phyloP scores from a whole-genome alignment of 805 yeast genomes.

The Dipodascopsis tothii region DNA sequence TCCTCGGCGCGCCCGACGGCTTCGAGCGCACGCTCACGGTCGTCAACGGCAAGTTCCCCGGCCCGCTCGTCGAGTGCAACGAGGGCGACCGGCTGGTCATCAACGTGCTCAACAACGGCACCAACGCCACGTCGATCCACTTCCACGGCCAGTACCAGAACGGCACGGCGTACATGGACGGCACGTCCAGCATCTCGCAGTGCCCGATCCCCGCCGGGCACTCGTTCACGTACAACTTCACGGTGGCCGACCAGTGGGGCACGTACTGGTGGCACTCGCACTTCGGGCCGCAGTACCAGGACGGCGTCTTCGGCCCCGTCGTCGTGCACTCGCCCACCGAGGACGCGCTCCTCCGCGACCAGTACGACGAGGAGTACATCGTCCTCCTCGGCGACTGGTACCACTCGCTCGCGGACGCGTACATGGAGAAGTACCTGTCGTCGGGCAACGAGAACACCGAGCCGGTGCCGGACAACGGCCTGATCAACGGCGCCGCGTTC shows the following conservation, averaged over 20 bases:
- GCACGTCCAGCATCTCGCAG: constrained; percentile 77
- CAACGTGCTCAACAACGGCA: constrained; percentile 62
- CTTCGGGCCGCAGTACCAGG: constrained; percentile 80
- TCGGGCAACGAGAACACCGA: constrained; percentile 37
- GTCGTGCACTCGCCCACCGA: constrained; percentile 37
- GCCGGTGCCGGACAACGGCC: constrained; percentile 37
- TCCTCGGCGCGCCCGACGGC: constrained; percentile 51
- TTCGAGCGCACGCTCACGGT: constrained; percentile 47
- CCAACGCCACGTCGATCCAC: constrained; percentile 69
- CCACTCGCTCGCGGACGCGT: constrained; percentile 32
- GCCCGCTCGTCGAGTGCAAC: constrained; percentile 69
- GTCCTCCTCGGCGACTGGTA: constrained; percentile 39
- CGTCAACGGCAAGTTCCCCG: constrained; percentile 67
- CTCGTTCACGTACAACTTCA: constrained; percentile 72
- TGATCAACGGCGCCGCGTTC: constrained; percentile 36
- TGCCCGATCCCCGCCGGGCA: constrained; percentile 80
- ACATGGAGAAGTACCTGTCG: constrained; percentile 34
- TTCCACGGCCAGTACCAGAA: constrained; percentile 89
- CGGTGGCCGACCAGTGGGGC: constrained; percentile 69
- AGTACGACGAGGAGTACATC: constrained; percentile 31
- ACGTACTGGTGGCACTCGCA: constrained; percentile 97
- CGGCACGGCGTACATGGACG: constrained; percentile 75
- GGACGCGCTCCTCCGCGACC: constrained; percentile 26
- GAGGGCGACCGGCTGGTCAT: constrained; percentile 71
- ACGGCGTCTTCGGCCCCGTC: constrained; percentile 54